A percentile compares a stretch with the other conserved stretches of the same genome.
These are phyloP conservation scores for Pyrenochaeta sp. DNA, from an alignment of 2,329 filamentous ascomycete species.

Conservation along the genomic window DNA sequence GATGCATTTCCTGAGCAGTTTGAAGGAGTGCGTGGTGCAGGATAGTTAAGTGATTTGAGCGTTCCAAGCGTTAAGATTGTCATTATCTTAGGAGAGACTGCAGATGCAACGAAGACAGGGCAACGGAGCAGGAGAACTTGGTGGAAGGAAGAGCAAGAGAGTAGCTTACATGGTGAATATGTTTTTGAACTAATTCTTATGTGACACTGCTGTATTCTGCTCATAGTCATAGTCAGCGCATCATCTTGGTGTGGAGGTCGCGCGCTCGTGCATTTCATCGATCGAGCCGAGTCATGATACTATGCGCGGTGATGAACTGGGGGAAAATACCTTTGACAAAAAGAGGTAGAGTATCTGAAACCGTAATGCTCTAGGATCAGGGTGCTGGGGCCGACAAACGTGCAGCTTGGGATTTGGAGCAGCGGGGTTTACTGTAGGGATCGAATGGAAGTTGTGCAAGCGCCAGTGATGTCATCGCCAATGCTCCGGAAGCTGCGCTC, in stretches of 20 bases:
- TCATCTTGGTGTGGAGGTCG: conserved; percentile 7
- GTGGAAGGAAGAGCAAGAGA: conserved; percentile 23
- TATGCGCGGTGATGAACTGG: conserved; percentile 3
- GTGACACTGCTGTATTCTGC: conserved; percentile 27
- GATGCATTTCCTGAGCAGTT: background rate
- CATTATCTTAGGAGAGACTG: background rate
- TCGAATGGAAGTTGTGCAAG: conserved; percentile 18
- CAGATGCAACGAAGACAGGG: background rate
- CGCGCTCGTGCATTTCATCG: conserved; percentile 19
- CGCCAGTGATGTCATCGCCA: conserved; percentile 31
- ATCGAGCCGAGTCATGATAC: conserved; percentile 12
- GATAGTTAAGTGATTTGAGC: background rate
- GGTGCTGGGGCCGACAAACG: conserved; percentile 23
- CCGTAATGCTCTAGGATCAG: conserved; percentile 14
- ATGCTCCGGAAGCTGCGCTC: conserved; percentile 22
- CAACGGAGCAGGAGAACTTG: background rate
- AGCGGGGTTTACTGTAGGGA: conserved; percentile 21
- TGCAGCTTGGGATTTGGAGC: conserved; percentile 25
- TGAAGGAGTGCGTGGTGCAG: background rate
- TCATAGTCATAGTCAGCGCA: conserved; percentile 36
- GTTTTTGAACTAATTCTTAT: conserved; percentile 7
- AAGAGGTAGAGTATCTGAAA: conserved; percentile 13
- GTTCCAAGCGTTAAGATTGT: background rate
- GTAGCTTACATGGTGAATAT: conserved; percentile 46
- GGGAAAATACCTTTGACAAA: conserved; percentile 18